These are phyloP conservation scores for Xylaria telfairii DNA, from an alignment of 495 filamentous ascomycete genomes.

Conservation along the genomic window DNA sequence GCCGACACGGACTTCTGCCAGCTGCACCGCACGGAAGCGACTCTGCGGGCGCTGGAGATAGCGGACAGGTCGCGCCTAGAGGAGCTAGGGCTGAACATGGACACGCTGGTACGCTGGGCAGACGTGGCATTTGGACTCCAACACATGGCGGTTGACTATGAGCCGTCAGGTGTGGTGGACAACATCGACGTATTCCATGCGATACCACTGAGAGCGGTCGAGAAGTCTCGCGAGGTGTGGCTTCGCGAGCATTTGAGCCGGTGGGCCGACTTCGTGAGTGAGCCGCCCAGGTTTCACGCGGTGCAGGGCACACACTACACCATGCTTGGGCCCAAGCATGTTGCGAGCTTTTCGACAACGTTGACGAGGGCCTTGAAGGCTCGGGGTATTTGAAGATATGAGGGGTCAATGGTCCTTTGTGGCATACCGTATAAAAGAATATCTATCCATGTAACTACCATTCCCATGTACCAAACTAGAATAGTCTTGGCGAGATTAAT, in stretches of 20 bases:
- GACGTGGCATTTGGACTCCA: slow-evolving; percentile 49
- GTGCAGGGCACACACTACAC: slow-evolving; percentile 48
- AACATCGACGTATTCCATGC: slow-evolving; percentile 58
- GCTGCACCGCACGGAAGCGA: background rate
- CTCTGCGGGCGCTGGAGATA: background rate
- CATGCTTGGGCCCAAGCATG: slow-evolving; percentile 44
- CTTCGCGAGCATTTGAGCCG: slow-evolving; percentile 43
- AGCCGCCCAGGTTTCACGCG: slow-evolving; percentile 33
- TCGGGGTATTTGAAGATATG: background rate
- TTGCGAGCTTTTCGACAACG: slow-evolving; percentile 14
- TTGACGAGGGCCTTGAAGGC: background rate
- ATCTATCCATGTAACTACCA: too few relatives aligned
- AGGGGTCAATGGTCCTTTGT: too few relatives aligned
- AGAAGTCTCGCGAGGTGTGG: slow-evolving; percentile 49
- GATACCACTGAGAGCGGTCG: slow-evolving; percentile 48
- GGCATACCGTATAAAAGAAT: too few relatives aligned
- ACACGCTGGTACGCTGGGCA: slow-evolving; percentile 47
- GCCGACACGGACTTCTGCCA: background rate
- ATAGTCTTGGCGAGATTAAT: too few relatives aligned
- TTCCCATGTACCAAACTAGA: too few relatives aligned
- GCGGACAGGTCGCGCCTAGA: slow-evolving; percentile 30
- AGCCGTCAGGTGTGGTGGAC: slow-evolving; percentile 49
- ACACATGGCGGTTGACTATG: slow-evolving; percentile 54
- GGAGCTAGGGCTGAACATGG: slow-evolving; percentile 45
- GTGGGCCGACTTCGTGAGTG: slow-evolving; percentile 51